phyloP scores from a whole-genome alignment of 78 protist genomes.

The Dictyostelium citrinum region DNA sequence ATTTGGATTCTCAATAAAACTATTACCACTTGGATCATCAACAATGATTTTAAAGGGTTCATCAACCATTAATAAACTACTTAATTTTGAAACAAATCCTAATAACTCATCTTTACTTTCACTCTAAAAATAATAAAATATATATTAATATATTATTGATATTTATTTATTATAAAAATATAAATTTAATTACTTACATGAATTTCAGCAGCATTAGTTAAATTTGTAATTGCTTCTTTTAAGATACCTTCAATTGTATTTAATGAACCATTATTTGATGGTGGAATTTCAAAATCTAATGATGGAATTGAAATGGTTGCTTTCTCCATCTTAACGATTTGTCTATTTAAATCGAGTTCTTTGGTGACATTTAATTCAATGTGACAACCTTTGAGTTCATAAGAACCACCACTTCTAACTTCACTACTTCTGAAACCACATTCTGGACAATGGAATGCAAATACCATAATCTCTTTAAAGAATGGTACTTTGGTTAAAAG shows the following conservation, averaged over 20 bases:
- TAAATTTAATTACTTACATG: neutral
- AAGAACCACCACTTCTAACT: conserved; percentile 81
- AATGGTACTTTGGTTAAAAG: conserved; percentile 89
- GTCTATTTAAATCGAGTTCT: conserved; percentile 83
- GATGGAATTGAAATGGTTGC: conserved; percentile 92
- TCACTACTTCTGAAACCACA: conserved; percentile 85
- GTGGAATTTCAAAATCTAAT: conserved; percentile 92
- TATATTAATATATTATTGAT: neutral
- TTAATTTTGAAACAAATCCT: conserved; percentile 55
- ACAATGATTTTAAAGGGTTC: conserved; percentile 84
- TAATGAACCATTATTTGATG: conserved; percentile 75
- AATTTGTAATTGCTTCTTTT: neutral
- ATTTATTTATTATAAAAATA: too few relatives aligned
- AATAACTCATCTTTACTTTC: conserved; percentile 74
- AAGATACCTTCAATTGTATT: conserved; percentile 91
- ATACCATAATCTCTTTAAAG: conserved; percentile 92
- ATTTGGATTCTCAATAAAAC: conserved; percentile 84
- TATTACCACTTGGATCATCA: conserved; percentile 93
- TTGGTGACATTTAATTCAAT: conserved; percentile 44
- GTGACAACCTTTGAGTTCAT: conserved; percentile 66
- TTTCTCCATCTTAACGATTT: conserved; percentile 85
- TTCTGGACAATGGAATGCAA: conserved; percentile 92
- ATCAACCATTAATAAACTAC: neutral
- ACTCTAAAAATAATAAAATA: neutral
- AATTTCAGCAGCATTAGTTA: conserved; percentile 29